Conservation (phyloP, 2,329 filamentous ascomycete genomes). For the Apiospora malaysiana region DNA sequence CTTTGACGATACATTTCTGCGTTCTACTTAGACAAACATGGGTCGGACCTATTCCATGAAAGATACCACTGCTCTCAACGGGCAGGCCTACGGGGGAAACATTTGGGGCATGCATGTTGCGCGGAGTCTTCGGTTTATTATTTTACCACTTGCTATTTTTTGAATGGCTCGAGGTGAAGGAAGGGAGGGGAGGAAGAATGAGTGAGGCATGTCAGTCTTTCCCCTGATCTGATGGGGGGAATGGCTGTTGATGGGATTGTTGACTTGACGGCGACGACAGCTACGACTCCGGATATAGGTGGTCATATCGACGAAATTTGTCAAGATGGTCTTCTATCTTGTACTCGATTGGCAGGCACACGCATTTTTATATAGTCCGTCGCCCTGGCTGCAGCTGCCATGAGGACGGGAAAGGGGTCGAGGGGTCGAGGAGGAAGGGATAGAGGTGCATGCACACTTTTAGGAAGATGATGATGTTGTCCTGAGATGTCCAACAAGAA, state of each 20-base stretch:
- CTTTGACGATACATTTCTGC: slow-evolving; percentile 13
- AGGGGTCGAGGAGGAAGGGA: too few relatives aligned
- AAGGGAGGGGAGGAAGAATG: background rate
- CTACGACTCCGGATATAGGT: background rate
- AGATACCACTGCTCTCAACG: slow-evolving; percentile 7
- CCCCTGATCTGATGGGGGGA: too few relatives aligned
- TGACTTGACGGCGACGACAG: background rate
- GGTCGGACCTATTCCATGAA: background rate
- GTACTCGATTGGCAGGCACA: background rate
- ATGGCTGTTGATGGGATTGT: too few relatives aligned
- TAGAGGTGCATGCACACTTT: background rate
- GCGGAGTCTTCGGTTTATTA: slow-evolving; percentile 17
- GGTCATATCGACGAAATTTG: background rate
- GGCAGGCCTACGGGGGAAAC: background rate
- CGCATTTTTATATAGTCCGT: too few relatives aligned
- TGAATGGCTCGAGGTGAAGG: background rate
- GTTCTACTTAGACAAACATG: slow-evolving; percentile 13
- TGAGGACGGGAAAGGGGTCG: background rate
- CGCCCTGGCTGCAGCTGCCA: background rate
- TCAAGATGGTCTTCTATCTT: too few relatives aligned
- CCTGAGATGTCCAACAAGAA: background rate
- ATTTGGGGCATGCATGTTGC: slow-evolving; percentile 7
- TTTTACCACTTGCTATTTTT: background rate
- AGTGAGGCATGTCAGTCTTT: too few relatives aligned
- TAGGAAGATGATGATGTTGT: background rate